Evolutionary conservation across 495 filamentous ascomycete species (phyloP).

Genomic region (Trichoderma virens): DNA sequence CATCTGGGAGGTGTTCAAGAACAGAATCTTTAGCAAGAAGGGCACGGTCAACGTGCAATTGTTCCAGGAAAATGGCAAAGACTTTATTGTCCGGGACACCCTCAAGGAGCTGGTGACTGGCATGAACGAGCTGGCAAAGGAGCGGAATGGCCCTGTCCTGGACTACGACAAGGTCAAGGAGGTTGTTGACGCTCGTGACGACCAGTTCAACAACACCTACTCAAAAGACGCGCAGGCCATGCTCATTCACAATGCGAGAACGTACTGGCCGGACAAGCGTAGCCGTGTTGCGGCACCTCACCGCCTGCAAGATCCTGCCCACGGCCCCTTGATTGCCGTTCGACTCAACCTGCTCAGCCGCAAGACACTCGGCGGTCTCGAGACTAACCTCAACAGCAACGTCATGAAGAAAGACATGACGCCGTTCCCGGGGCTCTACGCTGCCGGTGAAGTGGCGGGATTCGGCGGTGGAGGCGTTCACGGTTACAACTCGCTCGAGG

Average conservation of each 20-base stretch:
- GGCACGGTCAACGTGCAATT: slow-evolving; percentile 40
- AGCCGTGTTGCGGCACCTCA: slow-evolving; percentile 39
- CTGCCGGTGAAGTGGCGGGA: slow-evolving; percentile 45
- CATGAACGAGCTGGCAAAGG: slow-evolving; percentile 40
- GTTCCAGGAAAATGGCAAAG: slow-evolving; percentile 41
- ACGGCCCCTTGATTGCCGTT: slow-evolving; percentile 44
- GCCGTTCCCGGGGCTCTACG: slow-evolving; percentile 39
- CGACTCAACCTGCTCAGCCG: slow-evolving; percentile 43
- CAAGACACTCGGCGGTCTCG: slow-evolving; percentile 46
- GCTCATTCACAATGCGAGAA: slow-evolving; percentile 40
- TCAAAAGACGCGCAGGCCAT: slow-evolving; percentile 47
- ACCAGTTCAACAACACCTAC: slow-evolving; percentile 38
- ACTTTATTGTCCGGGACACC: slow-evolving; percentile 41
- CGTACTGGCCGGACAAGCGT: slow-evolving; percentile 39
- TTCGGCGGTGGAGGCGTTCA: slow-evolving; percentile 48
- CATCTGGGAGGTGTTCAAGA: slow-evolving; percentile 35
- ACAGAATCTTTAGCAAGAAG: slow-evolving; percentile 37
- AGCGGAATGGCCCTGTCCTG: slow-evolving; percentile 27
- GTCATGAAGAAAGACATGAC: slow-evolving; percentile 37
- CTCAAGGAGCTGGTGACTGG: slow-evolving; percentile 36
- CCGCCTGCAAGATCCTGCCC: slow-evolving; percentile 34
- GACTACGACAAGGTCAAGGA: slow-evolving; percentile 29
- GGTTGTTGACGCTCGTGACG: slow-evolving; percentile 37
- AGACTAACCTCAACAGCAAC: slow-evolving; percentile 42
- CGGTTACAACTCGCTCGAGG: slow-evolving; percentile 43